Conservation (phyloP, 495 filamentous ascomycete genomes). For the Podospora bellae-mahoneyi region DNA sequence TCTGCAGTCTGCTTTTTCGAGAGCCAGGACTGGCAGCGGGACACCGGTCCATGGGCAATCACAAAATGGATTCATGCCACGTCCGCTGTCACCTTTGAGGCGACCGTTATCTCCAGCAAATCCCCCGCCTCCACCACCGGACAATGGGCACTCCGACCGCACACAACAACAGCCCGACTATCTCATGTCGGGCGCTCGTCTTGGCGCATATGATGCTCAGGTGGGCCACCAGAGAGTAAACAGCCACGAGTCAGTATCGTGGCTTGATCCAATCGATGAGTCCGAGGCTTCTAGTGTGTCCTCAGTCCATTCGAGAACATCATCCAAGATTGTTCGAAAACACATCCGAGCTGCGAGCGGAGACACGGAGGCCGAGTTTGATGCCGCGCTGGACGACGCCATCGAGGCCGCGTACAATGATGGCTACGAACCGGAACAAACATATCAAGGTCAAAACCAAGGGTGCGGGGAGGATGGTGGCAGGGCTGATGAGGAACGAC, state of each 20-base stretch:
- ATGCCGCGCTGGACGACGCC: conserved; percentile 91
- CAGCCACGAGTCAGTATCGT: conserved; percentile 79
- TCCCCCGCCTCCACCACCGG: conserved; percentile 35
- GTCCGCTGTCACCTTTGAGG: conserved; percentile 58
- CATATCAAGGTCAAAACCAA: conserved; percentile 43
- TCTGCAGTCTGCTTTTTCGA: conserved; percentile 49
- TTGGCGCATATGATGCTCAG: conserved; percentile 26
- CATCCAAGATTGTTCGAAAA: conserved; percentile 64
- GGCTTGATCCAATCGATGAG: conserved; percentile 96
- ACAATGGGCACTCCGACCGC: conserved; percentile 33
- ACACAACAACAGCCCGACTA: conserved; percentile 41
- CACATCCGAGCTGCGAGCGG: conserved; percentile 64
- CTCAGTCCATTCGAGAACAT: conserved; percentile 77
- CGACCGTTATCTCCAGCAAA: conserved; percentile 40
- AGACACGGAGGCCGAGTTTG: conserved; percentile 86
- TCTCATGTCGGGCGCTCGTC: conserved; percentile 37
- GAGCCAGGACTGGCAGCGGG: conserved; percentile 41
- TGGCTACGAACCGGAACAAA: conserved; percentile 69
- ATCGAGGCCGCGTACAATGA: conserved; percentile 96
- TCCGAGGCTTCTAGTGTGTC: conserved; percentile 77
- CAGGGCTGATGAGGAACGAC: conserved; percentile 55
- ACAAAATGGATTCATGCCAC: conserved; percentile 57
- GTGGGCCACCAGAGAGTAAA: conserved; percentile 51
- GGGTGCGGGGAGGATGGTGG: conserved; percentile 42
- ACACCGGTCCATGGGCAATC: conserved; percentile 41